Evolutionary conservation across 2,329 filamentous ascomycete genomes (phyloP).

Genomic region (Mariannaea elegans): DNA sequence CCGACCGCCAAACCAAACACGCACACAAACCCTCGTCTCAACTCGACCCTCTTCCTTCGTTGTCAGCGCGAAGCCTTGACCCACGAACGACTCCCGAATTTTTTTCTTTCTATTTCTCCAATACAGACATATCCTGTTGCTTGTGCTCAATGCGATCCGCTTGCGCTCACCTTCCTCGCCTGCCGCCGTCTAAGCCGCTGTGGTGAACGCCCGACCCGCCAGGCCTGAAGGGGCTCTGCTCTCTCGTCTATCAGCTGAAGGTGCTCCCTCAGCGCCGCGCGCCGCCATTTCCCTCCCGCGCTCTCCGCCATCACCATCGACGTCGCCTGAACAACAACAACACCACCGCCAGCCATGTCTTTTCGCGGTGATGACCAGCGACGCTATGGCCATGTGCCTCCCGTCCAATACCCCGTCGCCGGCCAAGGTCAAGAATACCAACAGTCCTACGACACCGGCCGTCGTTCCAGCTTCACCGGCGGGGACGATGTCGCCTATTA

Average conservation of each 20-base stretch:
- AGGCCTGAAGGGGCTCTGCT: slow-evolving; percentile 34
- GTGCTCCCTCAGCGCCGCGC: slow-evolving; percentile 17
- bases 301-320: slow-evolving; percentile 9
- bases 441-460: slow-evolving; percentile 49
- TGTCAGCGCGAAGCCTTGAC: slow-evolving; percentile 1
- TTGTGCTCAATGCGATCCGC: slow-evolving; percentile 38
- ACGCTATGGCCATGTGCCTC: slow-evolving; percentile 73
- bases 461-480: slow-evolving; percentile 77
- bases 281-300: background rate
- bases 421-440: slow-evolving; percentile 45
- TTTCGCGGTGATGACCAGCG: slow-evolving; percentile 70
- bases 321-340: background rate
- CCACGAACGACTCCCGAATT: slow-evolving; percentile 25
- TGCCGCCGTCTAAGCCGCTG: slow-evolving; percentile 37
- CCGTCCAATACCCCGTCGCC: slow-evolving; percentile 68
- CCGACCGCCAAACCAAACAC: slow-evolving; percentile 23
- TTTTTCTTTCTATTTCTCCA: slow-evolving; percentile 21
- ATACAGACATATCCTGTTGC: slow-evolving; percentile 6
- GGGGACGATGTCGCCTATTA: slow-evolving; percentile 75
- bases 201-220: slow-evolving; percentile 37
- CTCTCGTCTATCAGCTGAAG: slow-evolving; percentile 6
- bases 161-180: slow-evolving; percentile 28
- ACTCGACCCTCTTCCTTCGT: slow-evolving; percentile 17
- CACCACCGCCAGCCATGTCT: slow-evolving; percentile 58
- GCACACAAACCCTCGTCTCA: slow-evolving; percentile 14